A percentile compares a stretch with the other conserved stretches of the same genome.
phyloP scores from a whole-genome alignment of 23 red algal species.

The Gracilariopsis chorda region DNA sequence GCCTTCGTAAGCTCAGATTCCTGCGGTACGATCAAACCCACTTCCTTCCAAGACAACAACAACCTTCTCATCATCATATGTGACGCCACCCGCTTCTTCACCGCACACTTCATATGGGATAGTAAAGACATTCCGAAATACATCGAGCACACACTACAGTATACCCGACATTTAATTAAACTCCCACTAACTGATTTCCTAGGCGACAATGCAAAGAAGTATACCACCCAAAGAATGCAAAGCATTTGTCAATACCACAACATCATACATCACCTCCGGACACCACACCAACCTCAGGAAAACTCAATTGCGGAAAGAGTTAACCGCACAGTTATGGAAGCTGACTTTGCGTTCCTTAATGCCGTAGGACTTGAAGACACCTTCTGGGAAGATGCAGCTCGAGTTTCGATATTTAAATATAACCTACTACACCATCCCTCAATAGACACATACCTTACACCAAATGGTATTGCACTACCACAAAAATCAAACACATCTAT shows the following conservation, averaged over 20 bases:
- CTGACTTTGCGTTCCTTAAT: not conserved
- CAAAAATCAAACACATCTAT: not conserved
- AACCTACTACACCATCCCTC: not conserved
- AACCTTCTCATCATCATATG: not conserved
- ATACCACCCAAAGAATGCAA: not conserved
- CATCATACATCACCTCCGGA: not conserved
- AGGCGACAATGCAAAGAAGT: not conserved
- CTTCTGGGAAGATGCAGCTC: conserved; percentile 2
- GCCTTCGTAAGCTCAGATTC: no score
- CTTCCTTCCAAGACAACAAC: no score
- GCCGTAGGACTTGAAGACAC: not conserved
- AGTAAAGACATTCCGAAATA: not conserved
- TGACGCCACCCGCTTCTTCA: not conserved
- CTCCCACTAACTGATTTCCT: not conserved
- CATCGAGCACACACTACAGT: not conserved
- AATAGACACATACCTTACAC: not conserved
- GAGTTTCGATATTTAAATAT: no score
- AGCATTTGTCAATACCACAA: not conserved
- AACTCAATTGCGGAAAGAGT: conserved; percentile 14
- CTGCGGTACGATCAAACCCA: no score
- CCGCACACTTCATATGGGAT: not conserved
- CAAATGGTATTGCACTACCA: not conserved
- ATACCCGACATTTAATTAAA: not conserved
- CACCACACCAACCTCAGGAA: conserved; percentile 5
- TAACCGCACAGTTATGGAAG: conserved; percentile 10